Evolutionary conservation across 106 monocot genomes (phyloP), one percentile per base, ranked within the genome.

Genomic region (Acorus gramineus): DNA sequence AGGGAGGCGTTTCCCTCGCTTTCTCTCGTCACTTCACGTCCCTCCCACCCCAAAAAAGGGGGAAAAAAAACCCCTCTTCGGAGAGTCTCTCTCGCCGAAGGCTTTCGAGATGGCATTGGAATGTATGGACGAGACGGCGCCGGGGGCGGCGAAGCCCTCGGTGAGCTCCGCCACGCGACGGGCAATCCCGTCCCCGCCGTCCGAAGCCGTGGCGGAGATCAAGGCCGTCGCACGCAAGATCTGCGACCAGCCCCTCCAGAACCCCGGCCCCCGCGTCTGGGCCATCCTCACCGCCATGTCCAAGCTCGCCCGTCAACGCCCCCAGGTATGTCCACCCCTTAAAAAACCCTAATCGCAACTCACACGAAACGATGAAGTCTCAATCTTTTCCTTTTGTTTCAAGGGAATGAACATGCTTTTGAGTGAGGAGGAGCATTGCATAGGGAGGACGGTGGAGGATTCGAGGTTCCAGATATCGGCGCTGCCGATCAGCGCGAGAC

Each of bases 281-380:
- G 98, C 79, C 55, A 79, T 98, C 68, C 92, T 98, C 63, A 98
- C 92, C 2, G 92, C 92, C 68, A 89, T 98, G 52, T 92, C 98
- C 65, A 73, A 71, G 62, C 81, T 74, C 48, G 80, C 98, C 7
- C 85, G 98, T 55, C 82, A 77, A 46, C 69, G 98, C 2, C 66
- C 64, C 2, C 86, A 90, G 94, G 94, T 89, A 0, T 28, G 28
- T 28, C 1, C 28, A 0, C 28, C 28, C 28, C 28, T 28, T 28
- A 1, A 28, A 28, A 28, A 28, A 28, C 28, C 28, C 28, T 28
- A 28, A 28, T 28, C 28, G 28, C 28, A 28, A 28, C 28, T 28
- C 28, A 28, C 28, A 28, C 28, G 28, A 28, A 28, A 28, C 28
- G 28, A 28, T 28, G 28, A 28, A 1, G 28, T 28, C 28, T 28